phyloP scores from a whole-genome alignment of 306 rosid species.

The Leucaena leucocephala region DNA sequence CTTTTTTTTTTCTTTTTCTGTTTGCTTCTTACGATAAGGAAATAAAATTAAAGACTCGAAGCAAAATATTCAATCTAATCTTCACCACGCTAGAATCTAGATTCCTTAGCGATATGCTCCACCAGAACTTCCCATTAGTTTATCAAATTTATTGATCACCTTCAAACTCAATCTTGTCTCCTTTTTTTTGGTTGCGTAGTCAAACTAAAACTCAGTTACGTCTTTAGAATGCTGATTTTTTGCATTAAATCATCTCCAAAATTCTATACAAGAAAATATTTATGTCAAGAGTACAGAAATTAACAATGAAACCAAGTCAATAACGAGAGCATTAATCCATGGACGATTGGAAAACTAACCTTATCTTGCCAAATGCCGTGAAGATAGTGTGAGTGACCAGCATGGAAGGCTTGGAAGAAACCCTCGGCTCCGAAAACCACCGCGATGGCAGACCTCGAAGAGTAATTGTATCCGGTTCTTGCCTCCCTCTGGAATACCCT shows the following conservation, averaged over 20 bases:
- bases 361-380: slow-evolving; percentile 85
- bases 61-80: not conserved
- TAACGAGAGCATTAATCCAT: not conserved
- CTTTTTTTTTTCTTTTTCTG: no score
- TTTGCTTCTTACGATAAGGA: not conserved
- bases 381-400: slow-evolving; percentile 92
- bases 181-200: not conserved
- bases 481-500: slow-evolving; percentile 61
- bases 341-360: slow-evolving; percentile 40
- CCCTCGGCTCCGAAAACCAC: slow-evolving; percentile 93
- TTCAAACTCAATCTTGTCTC: not conserved
- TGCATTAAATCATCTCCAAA: not conserved
- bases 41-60: not conserved
- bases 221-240: not conserved
- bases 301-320: not conserved
- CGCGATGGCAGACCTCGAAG: slow-evolving; percentile 78
- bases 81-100: slow-evolving; percentile 6
- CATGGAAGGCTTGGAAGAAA: slow-evolving; percentile 95
- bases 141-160: not conserved
- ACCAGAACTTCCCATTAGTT: not conserved
- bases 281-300: not conserved
- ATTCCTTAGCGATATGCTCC: not conserved
- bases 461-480: slow-evolving; percentile 71
- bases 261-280: not conserved
- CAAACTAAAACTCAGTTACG: slow-evolving; percentile 1